Base-by-base conservation (phyloP, 1,284 basidiomycete genomes). In the Takashimella tepidaria region DNA sequence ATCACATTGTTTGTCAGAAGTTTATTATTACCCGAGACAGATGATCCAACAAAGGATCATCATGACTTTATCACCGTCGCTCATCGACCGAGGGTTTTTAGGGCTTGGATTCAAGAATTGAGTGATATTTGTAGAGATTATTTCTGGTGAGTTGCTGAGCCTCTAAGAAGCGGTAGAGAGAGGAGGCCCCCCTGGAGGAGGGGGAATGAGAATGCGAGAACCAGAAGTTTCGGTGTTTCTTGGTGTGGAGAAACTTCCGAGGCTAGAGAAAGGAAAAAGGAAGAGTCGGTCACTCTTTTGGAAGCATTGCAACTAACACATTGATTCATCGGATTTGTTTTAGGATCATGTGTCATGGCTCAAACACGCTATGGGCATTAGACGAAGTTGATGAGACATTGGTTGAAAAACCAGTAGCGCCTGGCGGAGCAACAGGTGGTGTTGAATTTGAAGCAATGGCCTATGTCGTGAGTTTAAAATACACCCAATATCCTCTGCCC, bases 361-460 rank as follows among this genome's bases (percentile, higher is more conserved):
- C 87, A 65, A 98, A 98, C 68, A 84, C 84, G 1, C 85, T 95
- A 45, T 97, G 92, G 92, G 79, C 85, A 16, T 77, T 93, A 23
- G 76, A 80, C 4, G 86, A 92, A 62, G 85, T 89, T 0, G 88
- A 97, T 65, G 86, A 90, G 68, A 82, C 78, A 1, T 83, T 83
- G 52, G 89, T 93, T 3, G 90, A 92, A 74, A 88, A 86, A 64
- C 96, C 95, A 3, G 83, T 89, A 37, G 95, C 96, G 3, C 95
- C 96, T 0, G 91, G 92, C 5, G 95, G 95, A 5, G 97, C 98
- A 84, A 98, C 96, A 0, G 96, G 95, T 6, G 95, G 96, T 10
- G 96, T 98, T 10, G 95, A 98, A 71, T 93, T 87, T 69, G 95
- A 98, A 74, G 95, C 95, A 0, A 96, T 98, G 86, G 82, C 82